phyloP scores from a whole-genome alignment of 2,329 filamentous ascomycete genomes.

The Verticillium nubilum region DNA sequence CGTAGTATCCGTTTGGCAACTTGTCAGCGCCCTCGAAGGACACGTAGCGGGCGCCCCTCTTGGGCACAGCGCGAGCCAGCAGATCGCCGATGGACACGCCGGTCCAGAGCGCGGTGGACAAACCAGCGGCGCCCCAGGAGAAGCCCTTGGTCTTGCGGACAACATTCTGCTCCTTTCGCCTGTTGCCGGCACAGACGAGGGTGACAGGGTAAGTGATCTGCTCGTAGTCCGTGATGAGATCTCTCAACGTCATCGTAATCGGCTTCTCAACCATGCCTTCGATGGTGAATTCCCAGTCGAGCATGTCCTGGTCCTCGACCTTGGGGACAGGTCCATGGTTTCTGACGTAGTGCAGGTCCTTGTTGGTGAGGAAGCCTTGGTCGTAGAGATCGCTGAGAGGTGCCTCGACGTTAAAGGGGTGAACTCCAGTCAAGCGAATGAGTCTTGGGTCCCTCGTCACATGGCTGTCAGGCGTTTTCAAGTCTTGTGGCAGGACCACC shows the following conservation, averaged over 20 bases:
- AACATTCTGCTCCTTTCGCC: constrained; percentile 87
- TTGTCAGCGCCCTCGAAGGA: constrained; percentile 91
- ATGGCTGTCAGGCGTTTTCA: constrained; percentile 78
- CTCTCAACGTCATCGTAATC: constrained; percentile 62
- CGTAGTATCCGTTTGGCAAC: constrained; percentile 83
- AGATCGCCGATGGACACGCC: constrained; percentile 72
- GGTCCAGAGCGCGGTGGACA: constrained; percentile 86
- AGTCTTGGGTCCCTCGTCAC: constrained; percentile 75
- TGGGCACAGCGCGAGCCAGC: constrained; percentile 61
- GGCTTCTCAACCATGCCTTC: constrained; percentile 81
- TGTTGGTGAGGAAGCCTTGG: constrained; percentile 77
- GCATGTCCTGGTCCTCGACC: constrained; percentile 65
- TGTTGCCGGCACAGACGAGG: constrained; percentile 85
- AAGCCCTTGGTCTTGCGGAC: constrained; percentile 90
- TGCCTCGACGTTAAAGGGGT: constrained; percentile 88
- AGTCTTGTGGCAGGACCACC: constrained; percentile 69
- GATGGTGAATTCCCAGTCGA: constrained; percentile 76
- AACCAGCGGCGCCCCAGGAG: constrained; percentile 83
- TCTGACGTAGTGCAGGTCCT: constrained; percentile 84
- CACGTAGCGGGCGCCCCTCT: constrained; percentile 69
- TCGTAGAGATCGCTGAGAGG: constrained; percentile 74
- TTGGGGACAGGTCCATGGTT: constrained; percentile 83
- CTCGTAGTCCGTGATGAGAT: constrained; percentile 69
- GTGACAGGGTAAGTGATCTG: constrained; percentile 84
- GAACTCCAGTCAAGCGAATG: constrained; percentile 80